Conservation (phyloP, 176 grass and related monocot genomes). For the Bromus sterilis region DNA sequence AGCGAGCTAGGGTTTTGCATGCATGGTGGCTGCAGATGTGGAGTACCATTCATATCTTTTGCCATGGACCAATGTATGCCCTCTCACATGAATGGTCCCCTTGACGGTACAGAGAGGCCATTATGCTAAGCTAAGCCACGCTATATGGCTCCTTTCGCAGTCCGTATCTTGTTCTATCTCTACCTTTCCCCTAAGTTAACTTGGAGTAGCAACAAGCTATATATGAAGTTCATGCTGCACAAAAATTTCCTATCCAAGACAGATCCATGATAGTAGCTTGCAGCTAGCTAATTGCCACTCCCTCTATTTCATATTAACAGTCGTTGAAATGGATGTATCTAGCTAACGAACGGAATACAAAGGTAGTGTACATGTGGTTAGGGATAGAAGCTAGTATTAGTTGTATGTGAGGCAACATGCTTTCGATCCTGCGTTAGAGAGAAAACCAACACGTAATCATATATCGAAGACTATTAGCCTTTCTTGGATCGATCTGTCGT, state of each 20-base stretch:
- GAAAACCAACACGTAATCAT: background rate
- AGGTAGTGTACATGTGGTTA: background rate
- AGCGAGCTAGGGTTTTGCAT: constrained; percentile 47
- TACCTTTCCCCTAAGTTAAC: constrained; percentile 18
- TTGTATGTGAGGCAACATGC: background rate
- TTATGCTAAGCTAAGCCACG: background rate
- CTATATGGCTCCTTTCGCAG: background rate
- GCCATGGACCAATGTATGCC: constrained; percentile 32
- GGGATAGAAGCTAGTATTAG: background rate
- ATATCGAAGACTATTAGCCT: background rate
- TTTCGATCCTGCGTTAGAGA: background rate
- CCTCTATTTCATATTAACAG: too few species aligned
- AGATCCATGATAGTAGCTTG: background rate
- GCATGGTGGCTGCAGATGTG: constrained; percentile 20
- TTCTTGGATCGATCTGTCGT: background rate
- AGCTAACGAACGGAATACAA: too few species aligned
- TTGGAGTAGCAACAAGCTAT: constrained; percentile 24
- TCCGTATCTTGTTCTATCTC: background rate
- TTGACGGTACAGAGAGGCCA: background rate
- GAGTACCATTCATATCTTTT: constrained; percentile 32
- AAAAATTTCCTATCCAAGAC: background rate
- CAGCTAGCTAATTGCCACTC: background rate
- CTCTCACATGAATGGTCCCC: constrained; percentile 42
- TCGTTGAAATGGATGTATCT: too few species aligned
- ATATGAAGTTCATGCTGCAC: background rate